Base-by-base conservation (phyloP, 164 flowering plant genomes). In the Magnolia sinica region DNA sequence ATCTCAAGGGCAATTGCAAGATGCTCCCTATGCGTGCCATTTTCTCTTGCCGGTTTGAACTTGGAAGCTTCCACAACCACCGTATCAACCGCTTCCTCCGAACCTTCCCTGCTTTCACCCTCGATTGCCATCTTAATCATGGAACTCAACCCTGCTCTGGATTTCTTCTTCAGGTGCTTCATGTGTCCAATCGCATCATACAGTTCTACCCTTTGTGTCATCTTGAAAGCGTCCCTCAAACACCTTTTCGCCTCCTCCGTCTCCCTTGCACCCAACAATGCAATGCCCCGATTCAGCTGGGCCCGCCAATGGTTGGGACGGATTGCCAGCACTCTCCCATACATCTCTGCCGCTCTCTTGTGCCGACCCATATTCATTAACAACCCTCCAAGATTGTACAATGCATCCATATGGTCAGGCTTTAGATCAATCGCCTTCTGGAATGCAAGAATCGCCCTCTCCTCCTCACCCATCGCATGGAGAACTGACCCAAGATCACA, bases 401-500 rank as follows among this genome's bases (percentile, higher is more conserved):
- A 24, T n/a, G 77, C 77, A 64, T 79, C 81, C 45, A 71, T 19
- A 65, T 79, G 77, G 27, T 50, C 77, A 8, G 81, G 75, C 81
- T 79, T 79, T 58, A 79, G 50, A 65, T 79, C 81, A 22, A 79
- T 70, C 37, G 49, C 81, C 71, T 75, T 74, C 66, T 79, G 77
- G 14, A 74, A 79, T 74, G 50, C 77, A 67, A 29, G 27, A 75
- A 79, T 64, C 24, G 81, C 81, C 74, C 37, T 74, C 59, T 79
- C 81, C 51, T 74, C 74, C 64, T 79, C 77, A 0, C 81, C 77
- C 59, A 79, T 71, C 8, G 81, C 77, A 14, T 79, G 81, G 18
- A 79, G 74, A 31, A 65, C 77, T 24, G 81, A 79, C 64, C 74
- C 81, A 2, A 79, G 71, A 79, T 79, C 81, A 18, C 81, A 79